phyloP scores from a whole-genome alignment of 106 monocot genomes.

The Phalaenopsis aphrodite region DNA sequence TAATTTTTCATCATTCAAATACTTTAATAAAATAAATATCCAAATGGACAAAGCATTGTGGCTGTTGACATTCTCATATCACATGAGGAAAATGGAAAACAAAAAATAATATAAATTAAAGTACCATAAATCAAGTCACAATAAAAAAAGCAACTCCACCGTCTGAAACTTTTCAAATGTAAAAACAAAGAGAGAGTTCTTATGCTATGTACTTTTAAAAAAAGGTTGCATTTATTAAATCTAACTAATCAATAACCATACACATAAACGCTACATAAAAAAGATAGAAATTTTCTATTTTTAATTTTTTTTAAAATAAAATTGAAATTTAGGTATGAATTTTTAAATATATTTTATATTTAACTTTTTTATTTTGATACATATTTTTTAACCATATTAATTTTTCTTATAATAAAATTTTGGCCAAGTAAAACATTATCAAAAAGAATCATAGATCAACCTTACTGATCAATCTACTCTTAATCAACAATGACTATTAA shows the following conservation, averaged over 20 bases:
- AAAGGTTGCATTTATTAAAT: not conserved
- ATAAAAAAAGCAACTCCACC: not conserved
- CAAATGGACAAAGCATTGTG: not conserved
- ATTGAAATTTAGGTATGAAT: not conserved
- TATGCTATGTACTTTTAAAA: not conserved
- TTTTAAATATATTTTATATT: not conserved
- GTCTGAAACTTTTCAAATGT: not conserved
- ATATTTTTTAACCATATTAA: not conserved
- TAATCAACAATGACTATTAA: not conserved
- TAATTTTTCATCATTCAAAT: not conserved
- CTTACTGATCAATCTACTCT: too few species aligned
- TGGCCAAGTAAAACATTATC: not conserved
- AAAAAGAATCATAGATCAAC: not conserved
- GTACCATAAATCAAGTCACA: not conserved
- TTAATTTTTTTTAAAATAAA: not conserved
- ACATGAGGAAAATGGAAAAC: too few species aligned
- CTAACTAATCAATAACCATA: not conserved
- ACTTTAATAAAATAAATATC: not conserved
- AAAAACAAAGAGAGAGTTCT: not conserved
- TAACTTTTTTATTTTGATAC: not conserved
- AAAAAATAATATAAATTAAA: not conserved
- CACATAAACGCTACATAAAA: not conserved
- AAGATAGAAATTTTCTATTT: not conserved
- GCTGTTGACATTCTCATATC: too few species aligned
- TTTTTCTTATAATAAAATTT: not conserved